Evolutionary conservation across 441 rosid species (phyloP), one percentile per base, ranked within the genome.

Genomic region (Sinapis alba): DNA sequence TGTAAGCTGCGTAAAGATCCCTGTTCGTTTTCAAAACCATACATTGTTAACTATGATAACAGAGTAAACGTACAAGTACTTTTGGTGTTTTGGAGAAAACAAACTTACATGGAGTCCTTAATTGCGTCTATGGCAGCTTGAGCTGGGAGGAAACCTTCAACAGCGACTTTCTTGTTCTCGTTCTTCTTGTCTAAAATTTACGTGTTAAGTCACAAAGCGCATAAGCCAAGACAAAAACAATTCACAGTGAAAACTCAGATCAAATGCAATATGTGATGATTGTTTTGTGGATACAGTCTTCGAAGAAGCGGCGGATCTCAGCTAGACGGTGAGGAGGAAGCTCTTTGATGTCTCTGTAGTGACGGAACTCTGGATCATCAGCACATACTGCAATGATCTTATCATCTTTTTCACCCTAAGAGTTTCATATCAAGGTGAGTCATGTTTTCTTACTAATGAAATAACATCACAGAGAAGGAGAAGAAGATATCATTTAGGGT

Each of bases 261-360:
- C 23, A 45, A 83, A 50, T 50, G 56, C 21, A 59, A 50, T 65
- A 75, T 73, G 21, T 50, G 69, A 15, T 67, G 64, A 24, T 54
- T 54, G 12, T 16, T 16, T 18, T 51, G 36, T 57, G 92, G 97
- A 92, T 96, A 93, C 99, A 96, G 87, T 96, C 98, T 78, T 96
- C 98, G 28, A 96, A 96, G 86, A 96, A 96, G 78, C 96, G 98
- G 15, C 96, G 96, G 77, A 96, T 96, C 86, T 96, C 98, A 74
- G 97, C 93, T 72, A 96, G 89, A 67, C 98, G 97, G 71, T 96
- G 99, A n/a, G 98, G 99, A 77, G 98, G 91, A 85, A 96, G 91
- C 84, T 96, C 89, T 75, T 93, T 89, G 87, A 96, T 87, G 86
- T 93, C 97, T 45, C 78, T 84, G 87, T 90, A 93, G 63, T 96